Conservation (phyloP, 2,329 filamentous ascomycete species). For the Colletotrichum noveboracense region DNA sequence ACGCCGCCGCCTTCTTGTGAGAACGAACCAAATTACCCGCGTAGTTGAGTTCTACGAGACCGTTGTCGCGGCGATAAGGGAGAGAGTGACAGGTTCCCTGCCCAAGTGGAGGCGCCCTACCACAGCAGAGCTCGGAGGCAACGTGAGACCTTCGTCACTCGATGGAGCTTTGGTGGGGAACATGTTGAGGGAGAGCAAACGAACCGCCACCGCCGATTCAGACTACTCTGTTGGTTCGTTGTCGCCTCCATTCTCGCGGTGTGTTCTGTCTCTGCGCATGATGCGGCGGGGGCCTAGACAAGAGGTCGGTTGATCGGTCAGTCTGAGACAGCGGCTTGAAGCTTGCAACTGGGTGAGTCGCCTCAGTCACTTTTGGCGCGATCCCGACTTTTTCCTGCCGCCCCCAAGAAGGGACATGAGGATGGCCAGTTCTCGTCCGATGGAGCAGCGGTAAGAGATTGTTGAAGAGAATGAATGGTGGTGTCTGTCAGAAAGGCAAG, state of each 20-base stretch:
- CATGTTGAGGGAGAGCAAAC: slow-evolving; percentile 11
- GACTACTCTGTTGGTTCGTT: background rate
- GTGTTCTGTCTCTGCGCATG: background rate
- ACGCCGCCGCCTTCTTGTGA: background rate
- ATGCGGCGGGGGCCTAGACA: background rate
- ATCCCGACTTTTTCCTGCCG: background rate
- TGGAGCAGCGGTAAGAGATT: slow-evolving; percentile 1
- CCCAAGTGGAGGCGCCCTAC: background rate
- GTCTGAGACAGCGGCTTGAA: background rate
- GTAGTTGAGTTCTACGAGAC: background rate
- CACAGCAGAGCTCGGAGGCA: slow-evolving; percentile 3
- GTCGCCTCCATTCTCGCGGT: background rate
- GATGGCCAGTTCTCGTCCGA: background rate
- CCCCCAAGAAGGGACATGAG: background rate
- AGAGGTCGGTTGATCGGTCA: background rate
- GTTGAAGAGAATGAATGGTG: background rate
- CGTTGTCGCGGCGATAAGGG: slow-evolving; percentile 12
- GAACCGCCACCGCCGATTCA: slow-evolving; percentile 6
- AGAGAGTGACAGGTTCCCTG: background rate
- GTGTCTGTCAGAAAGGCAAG: background rate
- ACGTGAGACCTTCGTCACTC: slow-evolving; percentile 19
- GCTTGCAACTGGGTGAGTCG: background rate
- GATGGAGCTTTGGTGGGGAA: slow-evolving; percentile 17
- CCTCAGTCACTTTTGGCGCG: background rate
- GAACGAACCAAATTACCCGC: background rate